Percentiles rank a stretch among this genome's conserved stretches.
phyloP scores from a whole-genome alignment of 2,329 filamentous ascomycete genomes.

The Aureobasidium sp. region DNA sequence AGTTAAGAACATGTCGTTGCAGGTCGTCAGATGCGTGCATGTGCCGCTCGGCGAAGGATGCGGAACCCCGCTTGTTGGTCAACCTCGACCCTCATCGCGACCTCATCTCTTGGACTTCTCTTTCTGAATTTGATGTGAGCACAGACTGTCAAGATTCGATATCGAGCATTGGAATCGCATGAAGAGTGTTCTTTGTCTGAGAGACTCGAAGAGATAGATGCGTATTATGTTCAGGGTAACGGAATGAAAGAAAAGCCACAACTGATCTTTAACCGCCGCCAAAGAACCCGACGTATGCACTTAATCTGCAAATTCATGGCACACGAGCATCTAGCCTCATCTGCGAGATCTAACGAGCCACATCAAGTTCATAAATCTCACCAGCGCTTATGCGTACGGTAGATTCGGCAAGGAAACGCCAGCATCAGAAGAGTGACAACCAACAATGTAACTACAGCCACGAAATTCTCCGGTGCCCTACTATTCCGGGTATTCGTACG shows the following conservation, averaged over 20 bases:
- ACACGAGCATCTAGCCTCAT: not conserved
- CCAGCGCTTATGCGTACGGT: not conserved
- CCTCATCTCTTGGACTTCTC: not conserved
- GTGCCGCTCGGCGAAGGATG: not conserved
- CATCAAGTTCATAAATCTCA: not conserved
- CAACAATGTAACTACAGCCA: not conserved
- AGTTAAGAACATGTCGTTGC: not conserved
- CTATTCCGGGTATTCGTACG: too few relatives aligned
- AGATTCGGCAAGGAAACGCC: not conserved
- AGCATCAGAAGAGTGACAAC: not conserved
- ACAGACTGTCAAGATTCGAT: not conserved
- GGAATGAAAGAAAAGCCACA: not conserved
- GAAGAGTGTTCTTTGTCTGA: not conserved
- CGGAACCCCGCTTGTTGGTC: not conserved
- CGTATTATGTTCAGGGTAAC: not conserved
- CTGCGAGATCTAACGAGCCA: conserved; percentile 5
- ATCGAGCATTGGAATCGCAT: not conserved
- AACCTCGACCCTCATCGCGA: not conserved
- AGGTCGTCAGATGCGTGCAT: not conserved
- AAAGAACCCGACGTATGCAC: conserved; percentile 1
- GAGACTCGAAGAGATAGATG: not conserved
- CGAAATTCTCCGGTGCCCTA: not conserved
- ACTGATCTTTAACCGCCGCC: not conserved
- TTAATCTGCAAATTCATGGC: not conserved
- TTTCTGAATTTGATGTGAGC: not conserved